Base-by-base conservation (phyloP, 176 grass and related monocot species). In the Stipa capillata region DNA sequence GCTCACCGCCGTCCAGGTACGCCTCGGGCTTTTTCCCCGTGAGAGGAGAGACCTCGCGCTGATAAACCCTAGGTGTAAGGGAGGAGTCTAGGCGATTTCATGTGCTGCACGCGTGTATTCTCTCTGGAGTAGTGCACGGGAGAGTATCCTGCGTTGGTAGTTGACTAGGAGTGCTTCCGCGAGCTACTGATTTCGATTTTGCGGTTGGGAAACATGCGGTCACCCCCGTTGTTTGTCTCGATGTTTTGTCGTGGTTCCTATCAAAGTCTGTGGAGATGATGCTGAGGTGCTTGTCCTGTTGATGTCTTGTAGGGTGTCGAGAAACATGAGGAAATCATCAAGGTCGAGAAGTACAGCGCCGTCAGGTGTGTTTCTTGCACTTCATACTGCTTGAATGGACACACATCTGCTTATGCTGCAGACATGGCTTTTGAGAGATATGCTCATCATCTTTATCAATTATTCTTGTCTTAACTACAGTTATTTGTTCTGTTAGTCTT, bases 1-100 rank as follows among this genome's bases (percentile, higher is more conserved):
- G 87, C 87, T 89, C 77, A 89, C 87, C 45, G 76, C 87, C 70
- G 43, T 77, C 63, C 87, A 89, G 82, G 87, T 89, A 69, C 63
- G 13, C 27, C 17, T 41, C 4, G 23, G 7, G 44, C 1, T n/a
- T 35, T 47, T 8, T 20, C 44, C 41, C 3, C 27, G 8, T 3
- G 7, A 28, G 5, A 20, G 56, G 48, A 13, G 18, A 23, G 0
- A 29, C 14, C 24, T 18, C 41, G 41, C 24, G 14, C 24, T 47
- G 2, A 41, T 29, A 10, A 69, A 69, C 12, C 41, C 66, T 69
- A 47, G 66, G 41, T 1, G 66, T n/a, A n/a, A 8, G 2, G 14
- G 8, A 16, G 65, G 42, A 37, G 21, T 8, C 12, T 14, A 1
- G 12, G 42, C 20, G 15, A 29, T n/a, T 63, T 24, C 7, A 2